Evolutionary conservation across 1,284 basidiomycete genomes (phyloP), one percentile per base, ranked within the genome.

Genomic region (Neolentinus lepideus): DNA sequence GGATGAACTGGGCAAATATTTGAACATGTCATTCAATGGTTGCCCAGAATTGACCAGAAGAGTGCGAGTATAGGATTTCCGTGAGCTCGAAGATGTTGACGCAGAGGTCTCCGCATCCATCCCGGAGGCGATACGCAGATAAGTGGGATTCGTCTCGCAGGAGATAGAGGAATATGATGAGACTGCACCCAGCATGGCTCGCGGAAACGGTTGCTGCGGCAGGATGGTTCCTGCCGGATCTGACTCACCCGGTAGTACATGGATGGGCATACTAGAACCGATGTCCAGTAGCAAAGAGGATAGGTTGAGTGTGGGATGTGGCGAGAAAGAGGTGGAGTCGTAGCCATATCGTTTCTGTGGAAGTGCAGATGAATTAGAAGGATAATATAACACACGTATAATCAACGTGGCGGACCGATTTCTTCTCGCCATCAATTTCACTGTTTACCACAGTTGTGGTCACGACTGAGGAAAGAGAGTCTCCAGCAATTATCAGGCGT

Each of bases 191-290:
- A 99, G 90, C 83, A 99, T 94, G 3, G 92, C 89, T 47, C 85
- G 83, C 36, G 97, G 97, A 62, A 99, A 79, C 0, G 92, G 81
- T 67, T 98, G 96, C 67, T 99, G 97, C 1, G 97, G 97, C 55
- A 99, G 73, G 26, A 96, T 92, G 0, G 83, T 79, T 0, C 91
- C 92, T 6, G 93, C 83, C 0, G 96, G 96, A 69, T 99, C 96
- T 43, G 78, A 77, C 52, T 85, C 81, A 11, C 96, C 95, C 0
- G 96, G 91, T 21, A 97, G 75, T 29, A 96, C 75, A 65, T 94
- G 92, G 25, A 96, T 75, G 3, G 90, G 87, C 64, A 94, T 75
- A 24, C 83, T 76, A 35, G 80, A 78, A 21, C 80, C 83, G 59
- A 88, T 80, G 62, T 96, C 93, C 19, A 80, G 71, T 29, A 98